These are phyloP conservation scores for Periconia sp. DNA, from an alignment of 2,329 filamentous ascomycete genomes.

Conservation along the genomic window DNA sequence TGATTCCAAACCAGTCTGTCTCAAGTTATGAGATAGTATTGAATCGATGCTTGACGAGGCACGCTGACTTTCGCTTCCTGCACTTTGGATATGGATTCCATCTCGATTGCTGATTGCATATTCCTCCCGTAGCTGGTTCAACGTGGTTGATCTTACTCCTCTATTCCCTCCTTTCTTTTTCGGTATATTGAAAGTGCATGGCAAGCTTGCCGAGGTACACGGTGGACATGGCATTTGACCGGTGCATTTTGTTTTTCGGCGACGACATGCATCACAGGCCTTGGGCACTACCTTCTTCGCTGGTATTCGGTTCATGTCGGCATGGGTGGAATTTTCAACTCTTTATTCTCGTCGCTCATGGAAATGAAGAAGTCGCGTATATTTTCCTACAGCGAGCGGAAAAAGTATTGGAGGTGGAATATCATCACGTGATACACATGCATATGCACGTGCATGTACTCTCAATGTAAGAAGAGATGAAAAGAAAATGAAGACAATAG, in stretches of 20 bases:
- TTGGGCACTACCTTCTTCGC: constrained; percentile 32
- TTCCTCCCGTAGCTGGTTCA: constrained; percentile 70
- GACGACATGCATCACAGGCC: constrained; percentile 73
- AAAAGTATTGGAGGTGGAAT: neutral
- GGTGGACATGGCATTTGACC: constrained; percentile 71
- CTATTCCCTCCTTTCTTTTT: constrained; percentile 78
- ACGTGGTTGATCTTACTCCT: constrained; percentile 73
- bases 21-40: neutral
- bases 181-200: constrained; percentile 74
- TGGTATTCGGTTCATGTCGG: neutral
- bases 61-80: too few species aligned
- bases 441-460: neutral
- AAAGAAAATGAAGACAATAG: neutral
- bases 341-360: neutral
- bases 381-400: too few species aligned
- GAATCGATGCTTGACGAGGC: constrained; percentile 3
- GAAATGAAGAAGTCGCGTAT: neutral
- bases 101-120: constrained; percentile 44
- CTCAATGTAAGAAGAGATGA: neutral
- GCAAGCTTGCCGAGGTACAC: constrained; percentile 60
- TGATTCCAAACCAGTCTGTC: constrained; percentile 1
- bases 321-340: neutral
- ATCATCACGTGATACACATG: neutral
- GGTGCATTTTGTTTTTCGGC: constrained; percentile 74
- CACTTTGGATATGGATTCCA: neutral